Percentiles rank a stretch among this genome's conserved stretches.
These are phyloP conservation scores for Talaromyces nanjingensis DNA, from an alignment of 495 filamentous ascomycete species.

Conservation along the genomic window DNA sequence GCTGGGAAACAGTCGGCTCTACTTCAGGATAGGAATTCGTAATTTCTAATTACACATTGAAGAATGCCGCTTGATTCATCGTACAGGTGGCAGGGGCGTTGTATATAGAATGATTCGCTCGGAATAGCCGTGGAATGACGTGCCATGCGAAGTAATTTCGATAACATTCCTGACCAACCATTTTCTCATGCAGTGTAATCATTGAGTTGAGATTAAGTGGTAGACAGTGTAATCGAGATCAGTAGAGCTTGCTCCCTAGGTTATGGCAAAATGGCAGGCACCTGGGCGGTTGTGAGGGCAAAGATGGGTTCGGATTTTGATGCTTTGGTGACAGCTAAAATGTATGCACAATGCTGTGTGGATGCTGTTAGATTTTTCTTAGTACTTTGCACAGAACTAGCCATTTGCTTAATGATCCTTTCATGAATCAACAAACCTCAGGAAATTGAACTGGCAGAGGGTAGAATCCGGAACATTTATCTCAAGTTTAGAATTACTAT, in stretches of 20 bases:
- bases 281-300: not conserved
- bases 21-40: not conserved
- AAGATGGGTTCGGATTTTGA: not conserved
- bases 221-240: not conserved
- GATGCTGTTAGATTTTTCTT: not conserved
- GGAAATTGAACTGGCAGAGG: not conserved
- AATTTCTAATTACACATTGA: not conserved
- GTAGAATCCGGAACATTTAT: not conserved
- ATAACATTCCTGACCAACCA: constrained; percentile 2
- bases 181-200: not conserved
- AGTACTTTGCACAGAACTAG: not conserved
- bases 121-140: constrained; percentile 2
- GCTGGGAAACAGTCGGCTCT: too few relatives aligned
- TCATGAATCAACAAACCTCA: not conserved
- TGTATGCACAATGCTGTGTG: not conserved
- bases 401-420: not conserved
- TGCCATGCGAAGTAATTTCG: not conserved
- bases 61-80: not conserved
- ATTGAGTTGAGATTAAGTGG: not conserved
- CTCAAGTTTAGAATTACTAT: not conserved
- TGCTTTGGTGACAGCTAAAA: not conserved
- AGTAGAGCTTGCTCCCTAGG: not conserved
- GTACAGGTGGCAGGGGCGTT: not conserved
- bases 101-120: not conserved
- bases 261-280: not conserved